Base-by-base conservation (phyloP, 345 rosid genomes). In the Crucihimalaya himalaica region DNA sequence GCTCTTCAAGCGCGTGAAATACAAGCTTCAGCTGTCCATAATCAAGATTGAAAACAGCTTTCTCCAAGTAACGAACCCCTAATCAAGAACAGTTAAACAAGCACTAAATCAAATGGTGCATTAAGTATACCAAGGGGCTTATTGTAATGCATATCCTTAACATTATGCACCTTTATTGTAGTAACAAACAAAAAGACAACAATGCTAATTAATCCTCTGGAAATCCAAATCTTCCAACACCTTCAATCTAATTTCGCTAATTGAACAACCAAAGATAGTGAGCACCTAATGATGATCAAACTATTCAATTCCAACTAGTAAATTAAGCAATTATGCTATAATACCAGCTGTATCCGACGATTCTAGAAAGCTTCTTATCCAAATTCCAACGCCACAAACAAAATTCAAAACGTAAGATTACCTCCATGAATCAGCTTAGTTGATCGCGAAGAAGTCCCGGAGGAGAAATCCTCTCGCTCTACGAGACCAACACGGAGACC, bases 51-150 rank as follows among this genome's bases (percentile, higher is more conserved):
- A 95, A 95, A 37, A 92, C 92, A 70, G 99, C 99, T 83, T 95
- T 95, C 85, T 95, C 99, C 92, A 95, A 77, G 84, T 95, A 95
- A 1, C 97, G 92, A 64, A 95, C 99, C 16, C 97, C 99, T 92
- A 58, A 28, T 43, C 39, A 70, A 50, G 23, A 64, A 47, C 48
- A 32, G 35, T n/a, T n/a, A 51, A 72, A 52, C 16, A 31, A 63
- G 3, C 25, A 40, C 32, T 40, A 29, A 70, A 20, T 31, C 43
- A 47, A 32, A 20, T 18, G 29, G 34, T 61, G 51, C 51, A 61
- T 61, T 14, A 16, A 59, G 3, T 37, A 31, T 56, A 29, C 9
- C 16, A 48, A 47, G 11, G 6, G 8, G 8, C 15, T 11, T 16
- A 48, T 4, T 9, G 25, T 21, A 25, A 51, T 13, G 10, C 18